Evolutionary conservation across 202 grass and related monocot genomes (phyloP).

Genomic region (Zoysia matrella): DNA sequence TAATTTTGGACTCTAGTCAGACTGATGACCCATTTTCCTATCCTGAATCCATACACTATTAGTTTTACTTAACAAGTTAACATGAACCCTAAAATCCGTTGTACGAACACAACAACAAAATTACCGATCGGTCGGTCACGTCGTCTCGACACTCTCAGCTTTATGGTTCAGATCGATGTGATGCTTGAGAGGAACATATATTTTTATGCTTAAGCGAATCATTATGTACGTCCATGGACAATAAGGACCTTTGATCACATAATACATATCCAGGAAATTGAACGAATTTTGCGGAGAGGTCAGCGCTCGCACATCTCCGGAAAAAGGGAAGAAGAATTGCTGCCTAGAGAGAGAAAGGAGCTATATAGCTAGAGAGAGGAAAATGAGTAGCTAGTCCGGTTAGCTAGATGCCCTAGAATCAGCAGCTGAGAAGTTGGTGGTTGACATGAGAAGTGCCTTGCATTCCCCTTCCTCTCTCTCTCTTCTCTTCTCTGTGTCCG

Average conservation of each 20-base stretch:
- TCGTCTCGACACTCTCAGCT: not conserved
- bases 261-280: not conserved
- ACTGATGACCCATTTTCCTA: not conserved
- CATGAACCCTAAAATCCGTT: not conserved
- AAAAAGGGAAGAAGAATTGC: not conserved
- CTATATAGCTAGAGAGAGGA: not conserved
- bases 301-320: not conserved
- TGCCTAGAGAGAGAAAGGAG: not conserved
- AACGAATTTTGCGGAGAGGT: not conserved
- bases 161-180: not conserved
- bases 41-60: not conserved
- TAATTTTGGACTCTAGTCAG: not conserved
- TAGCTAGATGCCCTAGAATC: conserved; percentile 42
- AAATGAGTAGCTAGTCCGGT: not conserved
- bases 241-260: not conserved
- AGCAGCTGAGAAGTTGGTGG: conserved; percentile 52
- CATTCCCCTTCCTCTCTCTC: too few relatives aligned
- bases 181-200: conserved; percentile 11
- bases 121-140: not conserved
- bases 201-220: not conserved
- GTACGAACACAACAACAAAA: not conserved
- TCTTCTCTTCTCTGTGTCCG: not conserved
- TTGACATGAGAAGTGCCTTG: conserved; percentile 45
- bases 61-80: too few relatives aligned
- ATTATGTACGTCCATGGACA: too few relatives aligned